Evolutionary conservation across 139 green algal genomes (phyloP).

Genomic region (Coelastrella sp.): DNA sequence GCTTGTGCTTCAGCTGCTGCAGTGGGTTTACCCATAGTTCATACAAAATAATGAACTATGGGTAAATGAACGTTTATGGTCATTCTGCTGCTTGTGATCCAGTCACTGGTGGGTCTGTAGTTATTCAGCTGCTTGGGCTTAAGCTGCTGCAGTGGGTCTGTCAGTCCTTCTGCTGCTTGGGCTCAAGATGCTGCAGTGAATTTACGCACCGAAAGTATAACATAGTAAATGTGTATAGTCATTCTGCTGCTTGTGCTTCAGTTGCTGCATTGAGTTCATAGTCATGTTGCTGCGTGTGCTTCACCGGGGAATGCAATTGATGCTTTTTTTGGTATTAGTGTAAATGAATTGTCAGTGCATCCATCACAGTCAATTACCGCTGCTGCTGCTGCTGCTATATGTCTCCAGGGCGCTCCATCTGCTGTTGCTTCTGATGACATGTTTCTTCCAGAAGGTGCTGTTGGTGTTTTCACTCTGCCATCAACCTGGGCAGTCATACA

Average conservation of each 20-base stretch:
- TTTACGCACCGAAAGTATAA: too few relatives aligned
- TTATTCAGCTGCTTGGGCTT: too few relatives aligned
- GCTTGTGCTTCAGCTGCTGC: background rate
- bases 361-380: background rate
- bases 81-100: background rate
- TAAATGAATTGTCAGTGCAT: too few relatives aligned
- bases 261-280: too few relatives aligned
- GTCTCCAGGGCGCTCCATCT: background rate
- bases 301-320: too few relatives aligned
- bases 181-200: too few relatives aligned
- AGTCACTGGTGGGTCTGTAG: too few relatives aligned
- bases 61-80: background rate
- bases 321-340: too few relatives aligned
- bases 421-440: background rate
- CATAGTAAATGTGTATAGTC: background rate
- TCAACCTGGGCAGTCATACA: conserved; percentile 39
- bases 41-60: too few relatives aligned
- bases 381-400: background rate
- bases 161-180: background rate
- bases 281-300: too few relatives aligned
- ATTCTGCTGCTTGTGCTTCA: background rate
- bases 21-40: background rate
- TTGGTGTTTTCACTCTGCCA: conserved; percentile 37
- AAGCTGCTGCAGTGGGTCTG: background rate
- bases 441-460: conserved; percentile 33